Evolutionary conservation across 805 yeast genomes (phyloP).

Genomic region (Saccharomycopsis amapae): DNA sequence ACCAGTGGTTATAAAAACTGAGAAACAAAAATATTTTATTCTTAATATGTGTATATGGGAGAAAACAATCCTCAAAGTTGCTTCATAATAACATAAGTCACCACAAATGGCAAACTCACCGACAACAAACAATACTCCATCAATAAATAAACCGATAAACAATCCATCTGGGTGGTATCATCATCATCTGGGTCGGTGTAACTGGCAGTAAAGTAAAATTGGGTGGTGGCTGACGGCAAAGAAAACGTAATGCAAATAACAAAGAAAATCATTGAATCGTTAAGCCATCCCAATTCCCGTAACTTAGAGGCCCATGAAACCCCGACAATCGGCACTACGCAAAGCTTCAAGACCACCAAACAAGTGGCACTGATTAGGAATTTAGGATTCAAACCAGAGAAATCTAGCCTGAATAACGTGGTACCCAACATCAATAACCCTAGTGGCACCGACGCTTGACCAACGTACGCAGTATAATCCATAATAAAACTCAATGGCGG

Average conservation of each 20-base stretch:
- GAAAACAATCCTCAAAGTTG: conserved; percentile 8
- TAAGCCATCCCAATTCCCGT: conserved; percentile 56
- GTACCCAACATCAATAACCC: conserved; percentile 83
- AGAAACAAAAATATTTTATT: no score
- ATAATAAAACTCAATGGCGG: conserved; percentile 83
- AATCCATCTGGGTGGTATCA: conserved; percentile 64
- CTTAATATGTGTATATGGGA: no score
- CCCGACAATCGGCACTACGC: conserved; percentile 75
- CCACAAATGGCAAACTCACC: conserved; percentile 62
- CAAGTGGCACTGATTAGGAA: conserved; percentile 53
- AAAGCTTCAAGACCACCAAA: conserved; percentile 51
- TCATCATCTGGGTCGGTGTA: conserved; percentile 53
- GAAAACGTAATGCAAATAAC: conserved; percentile 70
- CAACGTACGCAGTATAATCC: conserved; percentile 74
- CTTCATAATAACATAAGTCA: conserved; percentile 52
- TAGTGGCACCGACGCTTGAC: conserved; percentile 82
- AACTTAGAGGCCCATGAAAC: conserved; percentile 59
- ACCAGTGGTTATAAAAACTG: no score
- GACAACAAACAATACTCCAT: conserved; percentile 58
- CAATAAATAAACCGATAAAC: conserved; percentile 64
- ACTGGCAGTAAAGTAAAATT: conserved; percentile 83
- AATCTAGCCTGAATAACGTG: conserved; percentile 68
- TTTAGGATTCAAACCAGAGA: conserved; percentile 39
- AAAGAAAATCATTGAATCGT: conserved; percentile 52
- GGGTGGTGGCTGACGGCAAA: conserved; percentile 82